Evolutionary conservation across 1,139 yeast species (phyloP).

Genomic region (Debaryomycetaceae sp.): DNA sequence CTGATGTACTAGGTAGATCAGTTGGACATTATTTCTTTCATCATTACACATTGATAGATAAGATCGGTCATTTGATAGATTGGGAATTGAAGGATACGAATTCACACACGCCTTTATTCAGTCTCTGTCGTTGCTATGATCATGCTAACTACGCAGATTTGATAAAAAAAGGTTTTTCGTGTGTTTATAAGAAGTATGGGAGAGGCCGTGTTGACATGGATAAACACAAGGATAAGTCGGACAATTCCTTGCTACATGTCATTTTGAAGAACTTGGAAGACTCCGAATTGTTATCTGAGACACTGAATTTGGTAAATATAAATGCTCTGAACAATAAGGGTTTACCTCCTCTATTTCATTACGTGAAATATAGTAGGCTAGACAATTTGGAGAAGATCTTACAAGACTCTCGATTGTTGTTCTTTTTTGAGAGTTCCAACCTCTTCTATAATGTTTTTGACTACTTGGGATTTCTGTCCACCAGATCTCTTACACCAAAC

Average conservation of each 20-base stretch:
- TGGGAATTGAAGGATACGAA: slow-evolving; percentile 71
- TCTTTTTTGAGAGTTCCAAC: slow-evolving; percentile 40
- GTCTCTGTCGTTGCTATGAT: slow-evolving; percentile 78
- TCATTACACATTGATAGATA: slow-evolving; percentile 48
- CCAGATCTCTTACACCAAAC: slow-evolving; percentile 28
- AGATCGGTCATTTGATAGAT: slow-evolving; percentile 55
- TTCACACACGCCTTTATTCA: slow-evolving; percentile 77
- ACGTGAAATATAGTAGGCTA: slow-evolving; percentile 64
- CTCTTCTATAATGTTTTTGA: slow-evolving; percentile 45
- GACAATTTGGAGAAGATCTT: slow-evolving; percentile 53
- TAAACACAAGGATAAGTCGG: slow-evolving; percentile 68
- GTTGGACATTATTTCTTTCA: slow-evolving; percentile 76
- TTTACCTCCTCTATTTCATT: slow-evolving; percentile 68
- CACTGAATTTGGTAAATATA: slow-evolving; percentile 44
- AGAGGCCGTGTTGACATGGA: slow-evolving; percentile 34
- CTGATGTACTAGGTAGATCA: slow-evolving; percentile 54
- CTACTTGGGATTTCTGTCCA: slow-evolving; percentile 33
- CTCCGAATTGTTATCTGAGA: slow-evolving; percentile 30
- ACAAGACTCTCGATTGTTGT: slow-evolving; percentile 41
- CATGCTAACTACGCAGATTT: slow-evolving; percentile 58
- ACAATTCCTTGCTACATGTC: slow-evolving; percentile 76
- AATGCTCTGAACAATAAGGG: slow-evolving; percentile 60
- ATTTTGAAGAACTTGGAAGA: slow-evolving; percentile 45
- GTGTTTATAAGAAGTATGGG: slow-evolving; percentile 42
- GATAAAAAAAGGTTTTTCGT: slow-evolving; percentile 43